Percentiles rank a stretch among this genome's conserved stretches.
These are phyloP conservation scores for Jamesozyma lodderae DNA, from an alignment of 805 yeast species.

Conservation along the genomic window DNA sequence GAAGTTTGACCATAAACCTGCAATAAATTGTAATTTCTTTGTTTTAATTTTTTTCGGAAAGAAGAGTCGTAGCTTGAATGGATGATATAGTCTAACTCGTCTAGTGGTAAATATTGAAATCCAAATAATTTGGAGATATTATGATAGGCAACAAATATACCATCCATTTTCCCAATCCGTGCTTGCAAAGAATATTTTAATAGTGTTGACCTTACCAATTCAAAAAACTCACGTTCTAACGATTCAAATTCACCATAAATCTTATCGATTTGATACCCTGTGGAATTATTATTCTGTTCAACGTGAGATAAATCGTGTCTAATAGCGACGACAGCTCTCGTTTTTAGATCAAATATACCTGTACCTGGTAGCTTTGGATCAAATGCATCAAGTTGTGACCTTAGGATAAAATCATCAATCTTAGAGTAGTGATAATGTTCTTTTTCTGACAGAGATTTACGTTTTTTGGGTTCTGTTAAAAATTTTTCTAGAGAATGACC, in stretches of 20 bases:
- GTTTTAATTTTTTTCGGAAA: constrained; percentile 11
- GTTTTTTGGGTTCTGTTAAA: constrained; percentile 27
- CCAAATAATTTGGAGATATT: constrained; percentile 76
- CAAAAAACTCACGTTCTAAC: constrained; percentile 72
- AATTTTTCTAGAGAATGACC: constrained; percentile 76
- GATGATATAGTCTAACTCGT: constrained; percentile 56
- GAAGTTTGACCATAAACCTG: constrained; percentile 18
- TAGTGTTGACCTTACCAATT: constrained; percentile 65
- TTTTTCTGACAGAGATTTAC: constrained; percentile 7
- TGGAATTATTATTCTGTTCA: constrained; percentile 42
- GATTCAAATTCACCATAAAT: constrained; percentile 63
- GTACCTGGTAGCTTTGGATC: constrained; percentile 75
- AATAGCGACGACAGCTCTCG: constrained; percentile 83
- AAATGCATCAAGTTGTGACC: constrained; percentile 86
- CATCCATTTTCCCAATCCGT: constrained; percentile 93
- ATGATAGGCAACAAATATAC: constrained; percentile 87
- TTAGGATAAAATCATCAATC: constrained; percentile 59
- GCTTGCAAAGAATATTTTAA: constrained; percentile 87
- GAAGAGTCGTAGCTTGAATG: constrained; percentile 37
- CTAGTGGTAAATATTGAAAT: constrained; percentile 75
- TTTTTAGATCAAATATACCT: constrained; percentile 86
- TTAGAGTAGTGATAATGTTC: constrained; percentile 65
- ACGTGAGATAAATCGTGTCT: constrained; percentile 66
- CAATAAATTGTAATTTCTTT: constrained; percentile 10
- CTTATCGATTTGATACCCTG: constrained; percentile 59